Percentiles rank a stretch among this genome's conserved stretches.
phyloP scores from a whole-genome alignment of 1,284 basidiomycete species.

The Trichosporon inkin region DNA sequence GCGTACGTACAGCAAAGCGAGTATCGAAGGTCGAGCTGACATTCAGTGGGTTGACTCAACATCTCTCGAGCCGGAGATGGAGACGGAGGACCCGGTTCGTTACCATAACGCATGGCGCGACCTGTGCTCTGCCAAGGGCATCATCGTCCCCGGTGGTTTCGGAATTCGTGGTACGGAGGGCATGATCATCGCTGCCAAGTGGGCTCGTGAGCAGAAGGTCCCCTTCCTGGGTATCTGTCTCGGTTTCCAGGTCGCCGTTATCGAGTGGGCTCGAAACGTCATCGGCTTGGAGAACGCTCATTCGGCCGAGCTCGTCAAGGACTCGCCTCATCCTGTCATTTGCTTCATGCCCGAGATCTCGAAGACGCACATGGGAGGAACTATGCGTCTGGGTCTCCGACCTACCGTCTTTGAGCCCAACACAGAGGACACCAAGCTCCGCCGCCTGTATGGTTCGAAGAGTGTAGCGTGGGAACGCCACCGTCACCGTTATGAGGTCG shows the following conservation, averaged over 20 bases:
- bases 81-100: conserved; percentile 72
- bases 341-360: conserved; percentile 99
- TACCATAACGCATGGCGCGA: conserved; percentile 96
- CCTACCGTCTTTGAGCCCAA: conserved; percentile 79
- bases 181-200: conserved; percentile 95
- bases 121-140: conserved; percentile 87
- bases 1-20: conserved; percentile 55
- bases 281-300: conserved; percentile 72
- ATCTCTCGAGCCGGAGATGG: conserved; percentile 76
- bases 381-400: conserved; percentile 92
- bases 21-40: conserved; percentile 15
- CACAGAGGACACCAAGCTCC: conserved; percentile 62
- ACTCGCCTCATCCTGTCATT: conserved; percentile 66
- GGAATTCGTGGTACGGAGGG: conserved; percentile 91
- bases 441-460: conserved; percentile 79
- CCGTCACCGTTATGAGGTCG: conserved; percentile 95
- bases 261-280: conserved; percentile 90
- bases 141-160: conserved; percentile 94
- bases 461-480: conserved; percentile 93
- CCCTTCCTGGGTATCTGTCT: conserved; percentile 97
- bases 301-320: conserved; percentile 73
- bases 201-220: conserved; percentile 89
- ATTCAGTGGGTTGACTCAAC: conserved; percentile 94
- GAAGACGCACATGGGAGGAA: conserved; percentile 95
- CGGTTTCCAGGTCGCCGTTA: conserved; percentile 94